phyloP scores from a whole-genome alignment of 768 basidiomycete species.

The Amanita pseudoporphyria region DNA sequence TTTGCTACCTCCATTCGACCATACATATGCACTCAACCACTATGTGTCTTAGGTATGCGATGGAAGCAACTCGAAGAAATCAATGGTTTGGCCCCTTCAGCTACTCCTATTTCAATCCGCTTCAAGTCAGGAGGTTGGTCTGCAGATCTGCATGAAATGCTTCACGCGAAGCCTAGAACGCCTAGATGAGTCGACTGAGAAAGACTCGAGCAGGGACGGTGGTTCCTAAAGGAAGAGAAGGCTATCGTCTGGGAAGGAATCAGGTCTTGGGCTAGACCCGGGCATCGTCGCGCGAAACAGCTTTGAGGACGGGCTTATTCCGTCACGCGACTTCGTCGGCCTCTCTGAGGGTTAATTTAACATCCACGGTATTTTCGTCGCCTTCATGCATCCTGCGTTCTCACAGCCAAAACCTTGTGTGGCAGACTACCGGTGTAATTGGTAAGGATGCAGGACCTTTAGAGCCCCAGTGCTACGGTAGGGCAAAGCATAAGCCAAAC shows the following conservation, averaged over 20 bases:
- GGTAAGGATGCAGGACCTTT: too few relatives aligned
- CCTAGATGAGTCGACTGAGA: slow-evolving; percentile 2
- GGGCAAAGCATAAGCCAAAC: background rate
- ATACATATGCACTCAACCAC: slow-evolving; percentile 8
- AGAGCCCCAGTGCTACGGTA: background rate
- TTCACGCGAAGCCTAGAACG: background rate
- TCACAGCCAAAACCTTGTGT: background rate
- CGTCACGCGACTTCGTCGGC: background rate
- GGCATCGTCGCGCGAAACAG: background rate
- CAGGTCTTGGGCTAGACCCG: background rate
- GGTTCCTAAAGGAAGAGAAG: background rate
- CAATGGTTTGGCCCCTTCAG: background rate
- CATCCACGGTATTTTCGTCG: background rate
- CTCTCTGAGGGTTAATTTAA: background rate
- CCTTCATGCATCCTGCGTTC: slow-evolving; percentile 1
- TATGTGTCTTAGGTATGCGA: slow-evolving; percentile 6
- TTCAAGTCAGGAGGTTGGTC: background rate
- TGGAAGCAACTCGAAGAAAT: slow-evolving; percentile 3
- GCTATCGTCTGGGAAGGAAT: background rate
- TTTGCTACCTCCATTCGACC: too few relatives aligned
- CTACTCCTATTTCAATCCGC: slow-evolving; percentile 2
- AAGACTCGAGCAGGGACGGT: background rate
- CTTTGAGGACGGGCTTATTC: background rate
- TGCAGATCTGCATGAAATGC: background rate
- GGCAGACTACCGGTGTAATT: background rate